phyloP scores from a whole-genome alignment of 2,329 filamentous ascomycete species.

The Sphaerostilbella broomeana region DNA sequence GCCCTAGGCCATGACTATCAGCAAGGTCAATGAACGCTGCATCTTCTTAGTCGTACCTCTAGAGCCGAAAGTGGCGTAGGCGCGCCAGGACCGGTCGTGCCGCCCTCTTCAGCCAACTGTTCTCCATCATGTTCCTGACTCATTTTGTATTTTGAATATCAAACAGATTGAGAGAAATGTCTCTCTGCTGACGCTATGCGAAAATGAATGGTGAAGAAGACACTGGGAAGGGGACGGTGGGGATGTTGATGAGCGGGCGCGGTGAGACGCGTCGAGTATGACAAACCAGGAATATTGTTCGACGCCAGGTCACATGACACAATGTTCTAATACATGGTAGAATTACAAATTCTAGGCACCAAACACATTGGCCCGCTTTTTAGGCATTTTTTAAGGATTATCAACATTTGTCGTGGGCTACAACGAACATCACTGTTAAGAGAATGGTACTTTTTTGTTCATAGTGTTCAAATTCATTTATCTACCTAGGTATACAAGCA shows the following conservation, averaged over 20 bases:
- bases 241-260: constrained; percentile 22
- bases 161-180: not conserved
- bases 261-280: constrained; percentile 28
- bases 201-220: not conserved
- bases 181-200: not conserved
- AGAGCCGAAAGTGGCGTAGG: constrained; percentile 80
- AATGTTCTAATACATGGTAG: not conserved
- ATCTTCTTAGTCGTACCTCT: constrained; percentile 55
- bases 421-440: too few species aligned
- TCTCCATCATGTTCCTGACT: constrained; percentile 58
- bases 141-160: constrained; percentile 37
- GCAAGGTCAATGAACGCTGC: not conserved
- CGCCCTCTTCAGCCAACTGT: constrained; percentile 60
- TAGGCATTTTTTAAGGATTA: too few species aligned
- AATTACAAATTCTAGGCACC: not conserved
- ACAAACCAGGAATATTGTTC: constrained; percentile 19
- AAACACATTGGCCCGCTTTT: not conserved
- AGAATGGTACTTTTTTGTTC: too few species aligned
- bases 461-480: too few species aligned
- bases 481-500: not conserved
- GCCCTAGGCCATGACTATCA: constrained; percentile 48
- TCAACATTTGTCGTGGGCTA: too few species aligned
- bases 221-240: constrained; percentile 15
- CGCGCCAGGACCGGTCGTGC: constrained; percentile 78
- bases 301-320: constrained; percentile 35